A percentile compares a stretch with the other conserved stretches of the same genome.
These are phyloP conservation scores for Apiosordaria backusii DNA, from an alignment of 495 filamentous ascomycete genomes.

Conservation along the genomic window DNA sequence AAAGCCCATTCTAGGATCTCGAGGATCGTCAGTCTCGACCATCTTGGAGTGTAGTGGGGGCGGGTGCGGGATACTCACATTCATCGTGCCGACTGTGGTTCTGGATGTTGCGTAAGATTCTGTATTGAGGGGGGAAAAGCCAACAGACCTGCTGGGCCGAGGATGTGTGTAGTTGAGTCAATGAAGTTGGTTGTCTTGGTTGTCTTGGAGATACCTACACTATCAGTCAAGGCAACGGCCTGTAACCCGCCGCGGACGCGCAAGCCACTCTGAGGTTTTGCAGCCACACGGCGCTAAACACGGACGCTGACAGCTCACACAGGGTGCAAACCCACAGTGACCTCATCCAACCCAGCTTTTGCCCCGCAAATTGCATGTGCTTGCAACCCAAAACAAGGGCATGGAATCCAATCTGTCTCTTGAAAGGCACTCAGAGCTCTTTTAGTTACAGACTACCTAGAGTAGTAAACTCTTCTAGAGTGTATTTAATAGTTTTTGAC, in stretches of 20 bases:
- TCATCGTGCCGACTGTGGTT: slow-evolving; percentile 27
- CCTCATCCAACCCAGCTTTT: slow-evolving; percentile 6
- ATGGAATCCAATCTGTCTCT: neutral
- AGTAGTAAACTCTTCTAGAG: neutral
- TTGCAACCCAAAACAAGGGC: neutral
- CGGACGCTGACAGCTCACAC: neutral
- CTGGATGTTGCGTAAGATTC: neutral
- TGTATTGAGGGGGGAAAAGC: neutral
- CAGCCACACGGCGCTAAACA: slow-evolving; percentile 1
- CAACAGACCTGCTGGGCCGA: neutral
- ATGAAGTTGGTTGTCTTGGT: neutral
- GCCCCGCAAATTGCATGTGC: slow-evolving; percentile 5
- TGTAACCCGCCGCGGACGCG: neutral
- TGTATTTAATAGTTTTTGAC: too few species aligned
- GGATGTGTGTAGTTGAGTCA: neutral
- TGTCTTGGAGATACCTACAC: neutral
- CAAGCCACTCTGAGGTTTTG: slow-evolving; percentile 1
- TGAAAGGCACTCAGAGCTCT: neutral
- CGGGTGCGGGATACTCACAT: slow-evolving; percentile 28
- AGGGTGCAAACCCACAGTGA: slow-evolving; percentile 8
- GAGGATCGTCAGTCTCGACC: slow-evolving; percentile 21
- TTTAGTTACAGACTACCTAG: neutral
- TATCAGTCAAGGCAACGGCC: slow-evolving; percentile 6
- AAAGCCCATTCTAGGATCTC: slow-evolving; percentile 98
- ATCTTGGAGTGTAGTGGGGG: neutral